Base-by-base conservation (phyloP, 495 filamentous ascomycete genomes). In the Trichoderma virens region DNA sequence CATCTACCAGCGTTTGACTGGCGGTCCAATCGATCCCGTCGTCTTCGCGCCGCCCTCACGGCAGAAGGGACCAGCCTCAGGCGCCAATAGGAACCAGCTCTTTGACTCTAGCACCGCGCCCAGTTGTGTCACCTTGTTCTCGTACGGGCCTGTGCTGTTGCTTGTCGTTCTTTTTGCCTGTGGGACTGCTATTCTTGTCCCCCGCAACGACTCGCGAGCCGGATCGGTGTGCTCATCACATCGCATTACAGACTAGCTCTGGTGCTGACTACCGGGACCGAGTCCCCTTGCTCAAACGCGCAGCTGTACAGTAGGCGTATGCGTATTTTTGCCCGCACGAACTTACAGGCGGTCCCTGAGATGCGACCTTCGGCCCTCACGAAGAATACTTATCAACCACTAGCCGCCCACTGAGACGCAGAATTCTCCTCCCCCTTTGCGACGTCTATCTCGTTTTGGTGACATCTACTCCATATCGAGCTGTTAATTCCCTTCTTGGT, bases 171-270 rank as follows among this genome's bases (percentile, higher is more conserved):
- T 9, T 30, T 14, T 56, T 28, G 25, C 11, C 51, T 20, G 51
- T 56, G 51, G 51, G 51, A 56, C 51, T 56, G 27, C 51, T 56
- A 56, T 56, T 56, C 51, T 56, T 56, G 51, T 56, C 51, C 51
- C 51, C 51, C 51, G 51, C 51, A 56, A 56, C 23, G 51, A 28
- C 27, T 56, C 18, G 51, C 43, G 27, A 56, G 51, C 51, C 51
- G 51, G 51, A 56, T 56, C 51, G 51, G 51, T 56, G 51, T 56
- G 51, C 51, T 56, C 51, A 30, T 56, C 51, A 56, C 51, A 28
- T 56, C 51, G 51, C 51, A 56, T 56, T 56, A 56, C 23, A 56
- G 51, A 56, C 51, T 56, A 56, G 51, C 23, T 18, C 51, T 56
- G 23, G 51, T 56, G 51, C 51, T 56, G 51, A 56, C 51, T 56